Conservation (phyloP, 225 moss, liverwort and hornwort genomes). For the Marchantia paleacea region DNA sequence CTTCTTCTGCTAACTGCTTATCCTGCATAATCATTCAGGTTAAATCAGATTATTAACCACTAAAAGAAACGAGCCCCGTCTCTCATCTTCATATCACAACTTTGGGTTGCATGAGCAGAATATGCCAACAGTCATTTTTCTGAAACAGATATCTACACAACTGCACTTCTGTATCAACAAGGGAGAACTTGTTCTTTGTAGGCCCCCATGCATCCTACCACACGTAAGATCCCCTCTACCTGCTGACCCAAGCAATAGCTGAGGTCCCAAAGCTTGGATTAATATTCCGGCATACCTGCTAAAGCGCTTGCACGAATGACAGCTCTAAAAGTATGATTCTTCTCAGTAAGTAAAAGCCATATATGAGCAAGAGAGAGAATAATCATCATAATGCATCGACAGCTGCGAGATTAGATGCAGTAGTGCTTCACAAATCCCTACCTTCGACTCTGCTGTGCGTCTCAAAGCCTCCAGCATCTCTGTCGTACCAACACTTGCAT, state of each 20-base stretch:
- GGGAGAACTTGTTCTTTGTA: not conserved
- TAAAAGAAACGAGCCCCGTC: not conserved
- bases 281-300: not conserved
- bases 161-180: not conserved
- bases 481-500: slow-evolving; percentile 69
- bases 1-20: slow-evolving; percentile 66
- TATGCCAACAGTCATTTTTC: not conserved
- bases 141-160: not conserved
- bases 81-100: not conserved
- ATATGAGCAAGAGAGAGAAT: not conserved
- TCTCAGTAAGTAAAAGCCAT: not conserved
- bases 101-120: not conserved
- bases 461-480: slow-evolving; percentile 84
- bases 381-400: not conserved
- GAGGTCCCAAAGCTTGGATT: too few species aligned
- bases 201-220: not conserved
- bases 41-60: not conserved
- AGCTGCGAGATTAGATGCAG: not conserved
- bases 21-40: slow-evolving; percentile 41
- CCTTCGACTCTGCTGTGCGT: slow-evolving; percentile 63
- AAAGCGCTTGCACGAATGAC: not conserved
- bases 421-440: slow-evolving; percentile 10
- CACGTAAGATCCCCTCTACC: too few species aligned
- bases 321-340: not conserved
- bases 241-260: too few species aligned